Conservation (phyloP, 805 yeast genomes). For the Cyberlindnera japonica region DNA sequence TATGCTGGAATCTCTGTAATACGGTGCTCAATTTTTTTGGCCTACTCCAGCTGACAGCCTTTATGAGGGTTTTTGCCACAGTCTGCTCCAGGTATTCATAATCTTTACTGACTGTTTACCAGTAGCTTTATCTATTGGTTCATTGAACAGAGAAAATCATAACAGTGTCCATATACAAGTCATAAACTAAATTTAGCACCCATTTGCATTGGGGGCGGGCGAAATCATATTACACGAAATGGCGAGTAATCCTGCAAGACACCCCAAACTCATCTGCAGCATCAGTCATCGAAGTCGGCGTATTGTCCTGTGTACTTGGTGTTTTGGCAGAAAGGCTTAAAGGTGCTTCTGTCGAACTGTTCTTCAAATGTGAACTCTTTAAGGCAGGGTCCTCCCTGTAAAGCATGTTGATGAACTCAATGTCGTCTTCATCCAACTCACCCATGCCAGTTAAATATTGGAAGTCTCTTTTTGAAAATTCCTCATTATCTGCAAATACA, state of each 20-base stretch:
- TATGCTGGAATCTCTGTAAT: too few relatives aligned
- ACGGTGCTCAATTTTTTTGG: too few relatives aligned
- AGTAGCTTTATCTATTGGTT: too few relatives aligned
- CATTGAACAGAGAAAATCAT: too few relatives aligned
- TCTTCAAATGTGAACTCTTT: too few relatives aligned
- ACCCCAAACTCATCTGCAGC: not conserved
- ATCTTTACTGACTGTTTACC: too few relatives aligned
- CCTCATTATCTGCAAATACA: slow-evolving; percentile 20
- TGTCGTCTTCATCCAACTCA: slow-evolving; percentile 26
- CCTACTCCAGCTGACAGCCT: too few relatives aligned
- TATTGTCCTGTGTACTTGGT: not conserved
- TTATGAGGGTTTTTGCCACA: too few relatives aligned
- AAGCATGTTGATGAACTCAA: slow-evolving; percentile 22
- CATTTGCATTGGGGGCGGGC: too few relatives aligned
- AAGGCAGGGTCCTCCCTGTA: slow-evolving; percentile 17
- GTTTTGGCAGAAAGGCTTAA: too few relatives aligned
- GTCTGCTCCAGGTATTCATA: too few relatives aligned
- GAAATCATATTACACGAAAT: not conserved
- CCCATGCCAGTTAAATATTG: slow-evolving; percentile 6
- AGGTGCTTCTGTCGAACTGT: too few relatives aligned
- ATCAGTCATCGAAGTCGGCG: not conserved
- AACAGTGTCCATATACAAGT: not conserved
- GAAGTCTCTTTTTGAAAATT: slow-evolving; percentile 2
- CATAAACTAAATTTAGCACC: not conserved
- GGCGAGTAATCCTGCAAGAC: not conserved